Evolutionary conservation across 148 eudicot species (phyloP), one percentile per base, ranked within the genome.

Genomic region (Fagopyrum homotropicum): DNA sequence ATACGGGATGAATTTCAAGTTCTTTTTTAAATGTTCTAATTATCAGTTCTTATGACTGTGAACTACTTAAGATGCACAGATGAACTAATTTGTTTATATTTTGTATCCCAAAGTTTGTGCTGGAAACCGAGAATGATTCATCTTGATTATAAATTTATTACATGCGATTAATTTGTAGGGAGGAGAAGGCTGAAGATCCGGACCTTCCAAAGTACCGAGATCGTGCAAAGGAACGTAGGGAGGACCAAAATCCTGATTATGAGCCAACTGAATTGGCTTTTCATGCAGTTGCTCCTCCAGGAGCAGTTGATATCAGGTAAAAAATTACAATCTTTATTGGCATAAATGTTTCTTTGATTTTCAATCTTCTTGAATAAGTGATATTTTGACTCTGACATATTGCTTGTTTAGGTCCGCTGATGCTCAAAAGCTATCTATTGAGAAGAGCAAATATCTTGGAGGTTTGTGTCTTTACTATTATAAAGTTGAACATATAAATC

Each of bases 361-460:
- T 66, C 19, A 40, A 40, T 40, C 19, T 66, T 40, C 47, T 40
- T 40, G 16, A 43, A 35, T 7, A 43, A 35, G 17, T 15, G 45
- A 43, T 66, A 43, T 4, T 12, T 40, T 66, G 12, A 40, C 70
- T 66, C 12, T 29, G 4, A 70, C 8, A 30, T 76, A 26, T 48
- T 45, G 26, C 26, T 69, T 47, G 56, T 76, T 75, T 61, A 94
- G 98, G 81, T 78, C 93, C 45, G 93, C 96, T 59, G 98, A 94
- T 70, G 90, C 91, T 4, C 90, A 91, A 72, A 94, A 90, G 92
- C 76, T 91, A 68, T 93, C 98, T 46, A 94, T 94, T 60, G 98
- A 94, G 87, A 91, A 91, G 92, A 94, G 98, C 87, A 94, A 94
- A 82, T 94, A 94, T 78, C 98, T 94, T 84, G 98, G 98, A 91